Conservation (phyloP, 495 filamentous ascomycete species). For the Cudoniella acicularis region DNA sequence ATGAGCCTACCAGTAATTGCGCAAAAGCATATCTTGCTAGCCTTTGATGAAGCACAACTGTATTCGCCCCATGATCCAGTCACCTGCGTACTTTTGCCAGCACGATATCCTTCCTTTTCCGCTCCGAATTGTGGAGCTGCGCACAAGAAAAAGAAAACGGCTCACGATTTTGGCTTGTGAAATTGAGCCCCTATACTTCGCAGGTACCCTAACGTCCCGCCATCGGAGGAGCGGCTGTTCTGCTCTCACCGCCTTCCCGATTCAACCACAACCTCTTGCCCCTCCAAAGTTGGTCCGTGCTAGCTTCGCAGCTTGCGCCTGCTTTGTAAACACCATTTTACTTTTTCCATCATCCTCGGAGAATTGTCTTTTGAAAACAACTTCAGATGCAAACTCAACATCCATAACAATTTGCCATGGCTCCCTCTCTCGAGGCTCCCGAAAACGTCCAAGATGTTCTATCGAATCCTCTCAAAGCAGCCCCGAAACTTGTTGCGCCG, state of each 20-base stretch:
- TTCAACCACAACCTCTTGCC: not conserved
- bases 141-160: not conserved
- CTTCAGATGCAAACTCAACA: too few relatives aligned
- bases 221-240: slow-evolving; percentile 1
- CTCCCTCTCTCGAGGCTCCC: slow-evolving; percentile 67
- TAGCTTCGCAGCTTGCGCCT: not conserved
- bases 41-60: not conserved
- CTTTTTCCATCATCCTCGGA: too few relatives aligned
- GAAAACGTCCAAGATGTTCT: slow-evolving; percentile 60
- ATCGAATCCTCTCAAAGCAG: slow-evolving; percentile 61
- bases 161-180: slow-evolving; percentile 1
- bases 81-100: not conserved
- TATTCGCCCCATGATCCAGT: not conserved
- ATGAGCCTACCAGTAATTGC: not conserved
- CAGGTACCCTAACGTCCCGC: not conserved
- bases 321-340: slow-evolving; percentile 2
- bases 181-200: not conserved
- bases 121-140: not conserved
- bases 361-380: too few relatives aligned
- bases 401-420: slow-evolving; percentile 44
- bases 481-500: slow-evolving; percentile 82
- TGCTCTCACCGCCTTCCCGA: not conserved
- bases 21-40: not conserved
- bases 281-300: not conserved
- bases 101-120: not conserved